Evolutionary conservation across 1,139 yeast species (phyloP).

Genomic region (Pichia sp.): DNA sequence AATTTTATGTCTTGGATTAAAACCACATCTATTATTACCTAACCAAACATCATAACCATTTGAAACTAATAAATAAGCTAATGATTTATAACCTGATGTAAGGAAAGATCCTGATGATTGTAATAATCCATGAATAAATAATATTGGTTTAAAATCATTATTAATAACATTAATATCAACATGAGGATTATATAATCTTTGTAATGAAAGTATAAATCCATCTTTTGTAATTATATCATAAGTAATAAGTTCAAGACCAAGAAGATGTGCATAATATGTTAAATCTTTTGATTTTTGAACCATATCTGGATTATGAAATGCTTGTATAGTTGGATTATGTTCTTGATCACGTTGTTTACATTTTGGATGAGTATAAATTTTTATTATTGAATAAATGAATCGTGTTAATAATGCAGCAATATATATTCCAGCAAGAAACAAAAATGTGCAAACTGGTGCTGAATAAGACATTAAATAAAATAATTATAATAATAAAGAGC

Average conservation of each 20-base stretch:
- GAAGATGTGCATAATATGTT: slow-evolving; percentile 56
- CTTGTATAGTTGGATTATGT: no score
- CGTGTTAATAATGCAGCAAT: no score
- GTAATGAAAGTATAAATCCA: slow-evolving; percentile 63
- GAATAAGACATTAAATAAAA: no score
- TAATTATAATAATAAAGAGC: no score
- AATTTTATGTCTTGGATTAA: slow-evolving; percentile 54
- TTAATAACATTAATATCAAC: no score
- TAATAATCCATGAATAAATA: slow-evolving; percentile 77
- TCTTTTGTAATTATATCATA: slow-evolving; percentile 66
- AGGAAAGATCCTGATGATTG: slow-evolving; percentile 84
- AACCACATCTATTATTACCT: slow-evolving; percentile 87
- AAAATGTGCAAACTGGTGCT: no score
- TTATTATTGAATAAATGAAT: no score
- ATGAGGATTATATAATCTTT: slow-evolving; percentile 50
- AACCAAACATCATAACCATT: slow-evolving; percentile 87
- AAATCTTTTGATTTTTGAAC: slow-evolving; percentile 32
- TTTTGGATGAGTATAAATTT: no score
- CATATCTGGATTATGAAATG: no score
- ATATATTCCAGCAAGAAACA: no score
- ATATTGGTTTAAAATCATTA: slow-evolving; percentile 41
- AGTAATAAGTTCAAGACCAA: slow-evolving; percentile 55
- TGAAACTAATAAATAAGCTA: slow-evolving; percentile 54
- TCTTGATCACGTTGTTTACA: no score
- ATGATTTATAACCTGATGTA: slow-evolving; percentile 67